Base-by-base conservation (phyloP, 2,329 filamentous ascomycete species). In the Dactylellina leptospora region DNA sequence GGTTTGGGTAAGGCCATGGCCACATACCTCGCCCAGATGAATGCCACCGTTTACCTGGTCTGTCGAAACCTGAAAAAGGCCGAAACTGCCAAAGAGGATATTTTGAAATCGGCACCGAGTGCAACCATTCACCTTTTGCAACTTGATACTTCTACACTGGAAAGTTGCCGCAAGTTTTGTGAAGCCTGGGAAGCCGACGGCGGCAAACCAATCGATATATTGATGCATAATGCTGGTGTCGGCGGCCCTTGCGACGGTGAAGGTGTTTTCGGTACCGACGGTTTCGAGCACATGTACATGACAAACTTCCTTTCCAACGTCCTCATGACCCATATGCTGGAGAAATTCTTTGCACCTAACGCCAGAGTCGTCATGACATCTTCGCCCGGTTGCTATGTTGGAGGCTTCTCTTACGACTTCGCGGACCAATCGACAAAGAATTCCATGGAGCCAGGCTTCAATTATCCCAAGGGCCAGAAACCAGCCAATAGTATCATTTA, bases 281-380 rank as follows among this genome's bases (percentile, higher is more conserved):
- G 59, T 16, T 64, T 59, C 36, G 68, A 72, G 30, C 30, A 64
- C 47, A 56, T 72, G 53, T 72, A 72, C 23, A 59, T 64, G 53
- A 72, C 68, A 13, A 72, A 72, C 54, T 64, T 72, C 48, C 59
- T 72, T 11, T 72, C 68, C n/a, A 72, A 72, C 22, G 27, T 72
- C 47, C 25, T 72, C 13, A 51, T 72, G 10, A 72, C 68, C 23
- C 40, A 53, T 16, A 33, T 56, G 22, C 28, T 72, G n/a, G 68
- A 72, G 47, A 30, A 47, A 13, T 72, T 44, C 53, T 61, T 72
- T 3, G 59, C 68, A 10, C 51, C 59, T 13, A 53, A 72, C 42
- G 68, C 68, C 18, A 51, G 40, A 13, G 51, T 72, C 36, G 40
- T 72, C 8, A 64, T 72, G 59, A 72, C 68, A 20, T 33, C 58